phyloP scores from a whole-genome alignment of 805 yeast species.

The Candida tibetensis region DNA sequence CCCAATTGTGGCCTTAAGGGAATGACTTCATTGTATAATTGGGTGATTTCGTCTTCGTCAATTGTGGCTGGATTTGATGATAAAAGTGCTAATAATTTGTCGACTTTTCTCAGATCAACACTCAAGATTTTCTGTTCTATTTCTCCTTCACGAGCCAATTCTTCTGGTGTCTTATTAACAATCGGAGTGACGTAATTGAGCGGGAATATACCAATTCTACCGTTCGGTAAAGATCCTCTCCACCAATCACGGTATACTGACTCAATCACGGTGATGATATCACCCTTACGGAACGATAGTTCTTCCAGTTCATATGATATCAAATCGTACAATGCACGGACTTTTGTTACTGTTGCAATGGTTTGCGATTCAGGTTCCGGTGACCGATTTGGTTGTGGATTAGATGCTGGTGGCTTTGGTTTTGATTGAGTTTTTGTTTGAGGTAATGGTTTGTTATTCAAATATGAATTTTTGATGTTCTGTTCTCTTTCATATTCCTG shows the following conservation, averaged over 20 bases:
- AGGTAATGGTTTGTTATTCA: conserved; percentile 36
- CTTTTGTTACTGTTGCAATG: conserved; percentile 55
- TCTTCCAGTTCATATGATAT: conserved; percentile 81
- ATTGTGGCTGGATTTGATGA: conserved; percentile 33
- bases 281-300: conserved; percentile 82
- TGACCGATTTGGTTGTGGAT: conserved; percentile 11
- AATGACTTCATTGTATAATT: conserved; percentile 66
- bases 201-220: conserved; percentile 86
- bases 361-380: conserved; percentile 25
- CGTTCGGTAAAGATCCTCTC: conserved; percentile 76
- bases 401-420: conserved; percentile 15
- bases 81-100: conserved; percentile 60
- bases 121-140: conserved; percentile 54
- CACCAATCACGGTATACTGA: conserved; percentile 94
- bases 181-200: conserved; percentile 84
- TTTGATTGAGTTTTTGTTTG: conserved; percentile 14
- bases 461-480: conserved; percentile 24
- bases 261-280: conserved; percentile 81
- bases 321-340: conserved; percentile 82
- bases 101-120: conserved; percentile 57
- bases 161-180: conserved; percentile 61
- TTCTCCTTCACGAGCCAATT: conserved; percentile 48
- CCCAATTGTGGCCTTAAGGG: conserved; percentile 75
- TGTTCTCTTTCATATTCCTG: conserved; percentile 53
- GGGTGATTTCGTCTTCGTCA: conserved; percentile 65